Base-by-base conservation (phyloP, 495 filamentous ascomycete genomes). In the Xylaria bambusicola region DNA sequence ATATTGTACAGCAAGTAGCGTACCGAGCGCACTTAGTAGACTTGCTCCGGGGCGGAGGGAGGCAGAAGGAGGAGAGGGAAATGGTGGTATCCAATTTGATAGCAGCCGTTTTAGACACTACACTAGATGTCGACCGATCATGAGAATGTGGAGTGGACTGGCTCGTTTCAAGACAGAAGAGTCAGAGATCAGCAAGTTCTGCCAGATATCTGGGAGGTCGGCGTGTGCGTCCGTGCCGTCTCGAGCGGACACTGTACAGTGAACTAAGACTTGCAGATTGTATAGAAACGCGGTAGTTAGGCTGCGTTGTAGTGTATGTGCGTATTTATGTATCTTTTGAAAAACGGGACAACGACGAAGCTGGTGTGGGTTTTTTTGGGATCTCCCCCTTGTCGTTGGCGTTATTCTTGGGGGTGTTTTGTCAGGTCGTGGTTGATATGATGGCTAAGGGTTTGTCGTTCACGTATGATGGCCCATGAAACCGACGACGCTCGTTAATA, bases 201-300 rank as follows among this genome's bases (percentile, higher is more conserved):
- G 62, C 66, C 66, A 69, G 64, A 71, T 72, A 66, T 75, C 72
- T 67, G 71, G 71, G 60, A 74, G 67, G 53, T 72, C 60, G 64
- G 65, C 66, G 57, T 36, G 48, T 13, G 46, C 35, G 57, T 60
- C 35, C 23, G n/a, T 20, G 38, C 47, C 17, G 8, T 20, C 20
- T 56, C 12, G n/a, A 12, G 10, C 57, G 49, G 49, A 29, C 57
- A 60, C 57, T 60, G 57, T 60, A 60, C 41, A 40, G 29, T 40
- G 48, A 53, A 26, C 55, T 27, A 49, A 49, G 45, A 40, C 55
- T 40, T 58, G 57, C 57, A 52, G 49, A 52, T 52, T 26, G 42
- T 47, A 23, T 47, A 46, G 29, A 24, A 38, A 49, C 38, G 45
- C 47, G 27, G 56, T 42, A 45, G 49, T 15, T 26, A 38, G 57